These are phyloP conservation scores for Microdochium bolleyi DNA, from an alignment of 2,329 filamentous ascomycete species.

Conservation along the genomic window DNA sequence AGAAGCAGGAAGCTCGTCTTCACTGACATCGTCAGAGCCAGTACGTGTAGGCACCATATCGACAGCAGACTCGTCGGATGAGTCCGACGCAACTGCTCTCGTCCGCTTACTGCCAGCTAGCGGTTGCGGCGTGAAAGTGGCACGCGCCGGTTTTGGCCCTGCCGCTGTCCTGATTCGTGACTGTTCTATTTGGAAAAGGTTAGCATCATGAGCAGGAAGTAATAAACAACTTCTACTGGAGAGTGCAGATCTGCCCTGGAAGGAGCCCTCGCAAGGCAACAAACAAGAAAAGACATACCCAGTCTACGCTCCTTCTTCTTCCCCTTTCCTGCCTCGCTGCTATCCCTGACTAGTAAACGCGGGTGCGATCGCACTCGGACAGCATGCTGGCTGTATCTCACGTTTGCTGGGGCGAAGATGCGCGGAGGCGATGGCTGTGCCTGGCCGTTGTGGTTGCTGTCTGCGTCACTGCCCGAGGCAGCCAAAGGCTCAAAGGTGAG, in stretches of 20 bases:
- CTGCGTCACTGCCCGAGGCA: slow-evolving; percentile 9
- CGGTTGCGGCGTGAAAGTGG: background rate
- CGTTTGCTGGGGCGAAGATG: slow-evolving; percentile 2
- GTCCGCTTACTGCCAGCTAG: background rate
- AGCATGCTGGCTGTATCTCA: background rate
- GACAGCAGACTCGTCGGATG: slow-evolving; percentile 15
- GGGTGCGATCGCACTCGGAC: background rate
- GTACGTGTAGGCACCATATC: slow-evolving; percentile 9
- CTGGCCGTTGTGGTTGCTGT: background rate
- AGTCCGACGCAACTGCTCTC: slow-evolving; percentile 1
- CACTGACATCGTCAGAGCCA: background rate
- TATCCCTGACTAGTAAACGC: background rate
- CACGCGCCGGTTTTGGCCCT: background rate
- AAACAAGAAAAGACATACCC: slow-evolving; percentile 7
- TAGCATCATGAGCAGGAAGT: background rate
- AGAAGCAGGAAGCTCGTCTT: background rate
- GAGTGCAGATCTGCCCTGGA: background rate
- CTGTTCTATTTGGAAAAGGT: background rate
- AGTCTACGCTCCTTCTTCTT: slow-evolving; percentile 14
- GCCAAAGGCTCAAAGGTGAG: slow-evolving; percentile 21
- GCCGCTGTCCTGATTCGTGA: background rate
- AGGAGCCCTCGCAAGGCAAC: background rate
- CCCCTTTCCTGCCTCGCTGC: background rate
- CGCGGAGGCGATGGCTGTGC: background rate
- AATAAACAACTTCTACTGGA: background rate